phyloP scores from a whole-genome alignment of 768 basidiomycete species.

The Russula emetica region DNA sequence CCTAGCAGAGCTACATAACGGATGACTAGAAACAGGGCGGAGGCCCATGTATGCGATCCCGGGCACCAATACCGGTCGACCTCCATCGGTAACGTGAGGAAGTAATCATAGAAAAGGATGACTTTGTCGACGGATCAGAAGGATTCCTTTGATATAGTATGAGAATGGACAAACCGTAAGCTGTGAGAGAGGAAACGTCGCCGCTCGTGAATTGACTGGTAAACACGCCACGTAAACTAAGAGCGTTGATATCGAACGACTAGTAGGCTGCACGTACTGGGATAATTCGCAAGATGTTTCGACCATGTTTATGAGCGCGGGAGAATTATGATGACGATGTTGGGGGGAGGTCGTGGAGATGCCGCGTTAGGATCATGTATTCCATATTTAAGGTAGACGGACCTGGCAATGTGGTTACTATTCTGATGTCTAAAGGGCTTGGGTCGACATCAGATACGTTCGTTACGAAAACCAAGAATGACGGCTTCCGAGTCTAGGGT shows the following conservation, averaged over 20 bases:
- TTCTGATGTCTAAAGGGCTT: not conserved
- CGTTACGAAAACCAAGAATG: not conserved
- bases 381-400: not conserved
- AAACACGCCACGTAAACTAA: not conserved
- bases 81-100: constrained; percentile 43
- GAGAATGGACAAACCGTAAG: constrained; percentile 1
- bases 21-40: constrained; percentile 28
- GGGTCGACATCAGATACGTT: not conserved
- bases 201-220: not conserved
- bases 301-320: not conserved
- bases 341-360: not conserved
- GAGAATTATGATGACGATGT: not conserved
- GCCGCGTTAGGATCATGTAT: not conserved
- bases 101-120: constrained; percentile 44
- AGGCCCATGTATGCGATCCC: constrained; percentile 18
- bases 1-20: constrained; percentile 30
- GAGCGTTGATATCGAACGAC: too few relatives aligned
- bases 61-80: constrained; percentile 43
- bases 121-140: constrained; percentile 23
- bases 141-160: not conserved
- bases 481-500: not conserved
- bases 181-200: not conserved
- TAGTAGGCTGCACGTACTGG: not conserved
- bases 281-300: not conserved
- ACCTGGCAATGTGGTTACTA: not conserved